Evolutionary conservation across 208 protist species (phyloP).

Genomic region (Leishmania arabica): DNA sequence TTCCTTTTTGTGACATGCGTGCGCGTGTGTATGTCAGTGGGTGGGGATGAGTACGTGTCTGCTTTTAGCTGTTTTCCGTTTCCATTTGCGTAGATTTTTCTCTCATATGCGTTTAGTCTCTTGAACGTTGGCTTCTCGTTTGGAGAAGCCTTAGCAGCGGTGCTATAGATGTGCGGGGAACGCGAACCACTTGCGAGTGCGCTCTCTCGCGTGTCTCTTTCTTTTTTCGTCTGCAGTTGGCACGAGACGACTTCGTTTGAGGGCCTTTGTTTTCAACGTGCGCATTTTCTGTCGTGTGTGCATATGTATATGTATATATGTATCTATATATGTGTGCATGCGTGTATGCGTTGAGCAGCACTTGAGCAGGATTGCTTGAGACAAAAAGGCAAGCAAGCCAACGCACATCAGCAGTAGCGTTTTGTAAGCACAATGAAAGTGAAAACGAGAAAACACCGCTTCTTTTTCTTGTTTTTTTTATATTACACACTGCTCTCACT

Average conservation of each 20-base stretch:
- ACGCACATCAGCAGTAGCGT: background rate
- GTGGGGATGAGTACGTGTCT: background rate
- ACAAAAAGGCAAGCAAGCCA: background rate
- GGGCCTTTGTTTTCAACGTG: background rate
- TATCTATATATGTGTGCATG: background rate
- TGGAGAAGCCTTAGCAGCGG: background rate
- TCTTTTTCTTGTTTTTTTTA: conserved; percentile 18
- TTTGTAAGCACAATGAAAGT: background rate
- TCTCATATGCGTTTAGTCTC: background rate
- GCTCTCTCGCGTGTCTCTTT: background rate
- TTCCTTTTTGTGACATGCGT: background rate
- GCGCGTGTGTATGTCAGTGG: background rate
- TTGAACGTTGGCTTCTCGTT: background rate
- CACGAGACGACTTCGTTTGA: background rate
- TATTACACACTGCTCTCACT: background rate
- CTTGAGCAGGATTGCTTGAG: background rate
- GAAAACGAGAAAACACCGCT: background rate
- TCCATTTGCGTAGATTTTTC: background rate
- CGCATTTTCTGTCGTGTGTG: background rate
- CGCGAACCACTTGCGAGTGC: background rate
- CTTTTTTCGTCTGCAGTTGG: background rate
- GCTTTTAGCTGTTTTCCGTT: background rate
- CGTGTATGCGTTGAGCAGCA: background rate
- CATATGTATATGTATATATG: too few species aligned
- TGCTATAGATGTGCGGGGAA: background rate